Base-by-base conservation (phyloP, 768 basidiomycete species). In the Russula emetica region DNA sequence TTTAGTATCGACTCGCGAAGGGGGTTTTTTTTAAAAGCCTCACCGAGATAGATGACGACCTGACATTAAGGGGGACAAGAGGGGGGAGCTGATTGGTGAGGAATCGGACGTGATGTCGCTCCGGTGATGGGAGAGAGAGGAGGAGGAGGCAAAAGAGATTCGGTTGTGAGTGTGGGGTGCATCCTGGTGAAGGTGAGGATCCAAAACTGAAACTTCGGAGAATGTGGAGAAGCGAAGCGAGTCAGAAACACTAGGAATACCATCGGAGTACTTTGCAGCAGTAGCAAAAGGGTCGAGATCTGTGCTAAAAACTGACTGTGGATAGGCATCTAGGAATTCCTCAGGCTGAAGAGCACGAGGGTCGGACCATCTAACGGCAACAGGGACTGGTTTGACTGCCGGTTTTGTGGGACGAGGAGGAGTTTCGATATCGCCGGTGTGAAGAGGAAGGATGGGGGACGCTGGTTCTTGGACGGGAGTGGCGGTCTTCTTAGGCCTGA, bases 231-330 rank as follows among this genome's bases (percentile, higher is more conserved):
- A 74, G 61, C 79, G 79, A 70, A 62, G 60, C 76, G 80, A 24
- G 76, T 78, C 67, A 82, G 81, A 50, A 62, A 73, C 49, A 50
- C 73, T 69, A 58, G 65, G 76, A 74, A 73, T 71, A 73, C 75
- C 30, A 67, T 80, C 67, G 26, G 81, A 71, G 40, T 82, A 76
- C 49, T 77, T 76, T 50, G 78, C 77, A 22, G 81, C 78, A 34
- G 83, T 78, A 30, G 83, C 84, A 69, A 88, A 87, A 6, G 86
- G 86, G 75, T 88, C 86, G 8, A 76, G 63, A 68, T 88, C 87
- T 11, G 85, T 77, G 4, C 85, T 85, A 58, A 87, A 71, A 60
- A 88, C 74, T 2, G 87, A 87, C 45, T 80, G 79, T 72, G 50
- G 64, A 63, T 56, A 76, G 68, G 67, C 72, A 69, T 60, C 70